These are phyloP conservation scores for Fonsecaea multimorphosa DNA, from an alignment of 2,329 filamentous ascomycete genomes.

Conservation along the genomic window DNA sequence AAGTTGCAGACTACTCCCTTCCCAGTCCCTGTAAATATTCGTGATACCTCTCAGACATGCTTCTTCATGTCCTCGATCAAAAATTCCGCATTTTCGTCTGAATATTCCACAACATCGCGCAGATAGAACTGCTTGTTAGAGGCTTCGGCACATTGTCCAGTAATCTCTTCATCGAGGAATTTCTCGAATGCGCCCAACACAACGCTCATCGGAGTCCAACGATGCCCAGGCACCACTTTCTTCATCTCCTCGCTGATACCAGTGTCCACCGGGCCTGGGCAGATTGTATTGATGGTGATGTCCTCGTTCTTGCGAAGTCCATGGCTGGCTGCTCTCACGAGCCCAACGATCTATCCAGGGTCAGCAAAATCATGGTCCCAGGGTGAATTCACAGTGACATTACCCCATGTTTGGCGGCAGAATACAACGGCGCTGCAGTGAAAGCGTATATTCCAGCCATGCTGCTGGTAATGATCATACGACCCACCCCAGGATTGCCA, in stretches of 20 bases:
- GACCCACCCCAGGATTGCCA: not conserved
- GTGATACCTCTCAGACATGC: too few species aligned
- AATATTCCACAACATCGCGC: constrained; percentile 3
- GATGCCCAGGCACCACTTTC: constrained; percentile 7
- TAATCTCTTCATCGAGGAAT: constrained; percentile 7
- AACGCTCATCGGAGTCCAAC: constrained; percentile 8
- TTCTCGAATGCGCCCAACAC: constrained; percentile 10
- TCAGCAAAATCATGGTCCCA: not conserved
- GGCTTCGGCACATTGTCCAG: constrained; percentile 5
- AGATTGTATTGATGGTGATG: constrained; percentile 12
- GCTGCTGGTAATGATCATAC: constrained; percentile 16
- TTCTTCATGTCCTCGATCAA: not conserved
- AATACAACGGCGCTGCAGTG: constrained; percentile 10
- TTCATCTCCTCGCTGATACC: constrained; percentile 12
- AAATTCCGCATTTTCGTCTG: constrained; percentile 9
- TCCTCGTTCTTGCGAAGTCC: not conserved
- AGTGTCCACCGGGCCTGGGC: constrained; percentile 10
- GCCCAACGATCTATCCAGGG: constrained; percentile 9
- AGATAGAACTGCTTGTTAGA: constrained; percentile 12
- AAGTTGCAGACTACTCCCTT: too few species aligned
- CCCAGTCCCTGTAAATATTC: too few species aligned
- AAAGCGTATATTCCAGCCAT: constrained; percentile 10
- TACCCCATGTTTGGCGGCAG: constrained; percentile 4
- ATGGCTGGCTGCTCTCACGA: constrained; percentile 14
- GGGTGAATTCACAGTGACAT: too few species aligned